Base-by-base conservation (phyloP, 495 filamentous ascomycete species). In the Hyaloscypha bicolor region DNA sequence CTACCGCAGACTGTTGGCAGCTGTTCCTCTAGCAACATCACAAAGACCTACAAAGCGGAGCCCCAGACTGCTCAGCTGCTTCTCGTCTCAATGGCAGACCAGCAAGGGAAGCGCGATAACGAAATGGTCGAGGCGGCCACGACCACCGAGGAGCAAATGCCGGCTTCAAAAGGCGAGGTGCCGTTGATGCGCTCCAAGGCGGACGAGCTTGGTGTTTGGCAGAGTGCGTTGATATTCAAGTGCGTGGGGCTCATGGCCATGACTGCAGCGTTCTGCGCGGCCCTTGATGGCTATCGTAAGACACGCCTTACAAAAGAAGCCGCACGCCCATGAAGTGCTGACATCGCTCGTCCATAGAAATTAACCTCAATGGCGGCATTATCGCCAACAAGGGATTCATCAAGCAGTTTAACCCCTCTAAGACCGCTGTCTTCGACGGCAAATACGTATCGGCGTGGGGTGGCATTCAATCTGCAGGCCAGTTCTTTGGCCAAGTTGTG, bases 241-340 rank as follows among this genome's bases (percentile, higher is more conserved):
- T 55, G 51, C 31, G 65, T 76, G 6, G 71, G 70, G 19, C 11
- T 69, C 48, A 67, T 79, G 31, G 77, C 73, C 5, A 78, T 78
- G 76, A 55, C 66, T 61, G 77, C 79, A 6, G 73, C 79, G 1
- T 80, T 80, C 62, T 76, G 76, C 60, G 79, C 79, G 29, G 73
- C 77, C 6, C 67, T 79, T 0, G 79, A 80, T 63, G 79, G 79
- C 2, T 80, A 80, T 58, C 79, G 79, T 80, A 69, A 63, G 78
- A 56, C 9, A 56, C 21, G 3, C 21, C 29, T 56, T 56, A 1
- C 6, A 30, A 16, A 25, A 29, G 16, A 62, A 57, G 19, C 53
- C 30, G 33, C 33, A 53, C 21, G 48, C n/a, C 45, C 16, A 31
- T 0, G 55, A 32, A 30, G 30, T 65, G 33, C 66, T 29, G n/a